Percentiles rank a stretch among this genome's conserved stretches.
phyloP scores from a whole-genome alignment of 345 rosid genomes.

The Alliaria petiolata region DNA sequence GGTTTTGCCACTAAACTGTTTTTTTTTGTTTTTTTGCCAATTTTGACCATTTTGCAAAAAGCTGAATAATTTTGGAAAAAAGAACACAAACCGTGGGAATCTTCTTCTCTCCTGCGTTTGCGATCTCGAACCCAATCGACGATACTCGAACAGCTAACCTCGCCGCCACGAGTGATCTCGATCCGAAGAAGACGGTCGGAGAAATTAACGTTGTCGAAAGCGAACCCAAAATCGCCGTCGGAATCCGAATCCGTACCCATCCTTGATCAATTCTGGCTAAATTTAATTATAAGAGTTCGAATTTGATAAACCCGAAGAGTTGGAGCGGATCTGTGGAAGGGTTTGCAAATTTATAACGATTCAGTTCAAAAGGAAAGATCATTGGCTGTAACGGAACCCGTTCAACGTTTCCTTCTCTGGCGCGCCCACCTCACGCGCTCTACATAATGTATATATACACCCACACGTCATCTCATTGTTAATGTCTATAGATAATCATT shows the following conservation, averaged over 20 bases:
- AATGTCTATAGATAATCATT: too few species aligned
- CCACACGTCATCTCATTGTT: background rate
- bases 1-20: too few species aligned
- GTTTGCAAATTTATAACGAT: background rate
- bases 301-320: background rate
- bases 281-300: too few species aligned
- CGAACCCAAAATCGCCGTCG: constrained; percentile 51
- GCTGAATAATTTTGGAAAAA: too few species aligned
- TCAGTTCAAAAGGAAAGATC: background rate
- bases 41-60: too few species aligned
- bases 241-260: background rate
- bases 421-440: background rate
- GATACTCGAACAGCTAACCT: constrained; percentile 37
- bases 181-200: constrained; percentile 75
- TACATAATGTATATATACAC: background rate
- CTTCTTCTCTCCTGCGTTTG: constrained; percentile 65
- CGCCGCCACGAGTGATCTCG: constrained; percentile 53
- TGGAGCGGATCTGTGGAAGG: background rate
- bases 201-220: constrained; percentile 73
- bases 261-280: background rate
- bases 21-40: too few species aligned
- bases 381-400: background rate
- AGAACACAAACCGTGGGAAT: constrained; percentile 8
- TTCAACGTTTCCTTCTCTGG: background rate
- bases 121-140: constrained; percentile 68